These are phyloP conservation scores for Mycena pura DNA, from an alignment of 768 basidiomycete species.

Conservation along the genomic window DNA sequence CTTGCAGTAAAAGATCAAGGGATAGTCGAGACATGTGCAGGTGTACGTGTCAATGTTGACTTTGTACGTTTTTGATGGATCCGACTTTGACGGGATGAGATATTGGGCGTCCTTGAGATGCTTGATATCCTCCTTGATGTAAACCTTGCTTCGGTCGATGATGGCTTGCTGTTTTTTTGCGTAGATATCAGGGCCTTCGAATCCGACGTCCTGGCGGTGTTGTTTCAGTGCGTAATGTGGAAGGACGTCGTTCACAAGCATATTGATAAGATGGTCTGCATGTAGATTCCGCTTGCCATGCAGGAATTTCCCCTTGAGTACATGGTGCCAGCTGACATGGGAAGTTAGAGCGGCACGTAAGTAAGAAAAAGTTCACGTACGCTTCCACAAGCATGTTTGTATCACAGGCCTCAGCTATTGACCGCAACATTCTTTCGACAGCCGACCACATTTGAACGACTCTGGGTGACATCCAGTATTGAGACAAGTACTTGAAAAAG, in stretches of 20 bases:
- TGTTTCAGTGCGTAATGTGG: conserved; percentile 27
- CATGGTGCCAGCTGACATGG: conserved; percentile 29
- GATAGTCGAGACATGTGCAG: not conserved
- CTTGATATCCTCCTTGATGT: conserved; percentile 6
- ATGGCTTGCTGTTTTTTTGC: conserved; percentile 15
- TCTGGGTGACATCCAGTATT: conserved; percentile 25
- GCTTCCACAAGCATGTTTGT: conserved; percentile 39
- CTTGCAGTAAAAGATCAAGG: not conserved
- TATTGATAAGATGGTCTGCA: conserved; percentile 30
- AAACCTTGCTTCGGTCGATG: not conserved
- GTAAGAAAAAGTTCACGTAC: not conserved
- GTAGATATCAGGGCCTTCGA: conserved; percentile 31
- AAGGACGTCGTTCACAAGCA: conserved; percentile 24
- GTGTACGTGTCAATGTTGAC: not conserved
- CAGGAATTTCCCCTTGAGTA: conserved; percentile 35
- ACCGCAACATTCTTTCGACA: conserved; percentile 18
- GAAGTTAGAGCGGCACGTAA: no score
- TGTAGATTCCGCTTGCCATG: conserved; percentile 28
- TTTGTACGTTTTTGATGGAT: not conserved
- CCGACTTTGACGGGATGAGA: not conserved
- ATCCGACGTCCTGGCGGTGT: conserved; percentile 27
- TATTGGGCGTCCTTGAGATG: not conserved
- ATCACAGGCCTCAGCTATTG: conserved; percentile 22
- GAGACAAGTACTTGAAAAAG: conserved; percentile 28
- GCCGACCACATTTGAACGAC: conserved; percentile 33